Evolutionary conservation across 2,329 filamentous ascomycete species (phyloP).

Genomic region (Cladosporium oxysporum): DNA sequence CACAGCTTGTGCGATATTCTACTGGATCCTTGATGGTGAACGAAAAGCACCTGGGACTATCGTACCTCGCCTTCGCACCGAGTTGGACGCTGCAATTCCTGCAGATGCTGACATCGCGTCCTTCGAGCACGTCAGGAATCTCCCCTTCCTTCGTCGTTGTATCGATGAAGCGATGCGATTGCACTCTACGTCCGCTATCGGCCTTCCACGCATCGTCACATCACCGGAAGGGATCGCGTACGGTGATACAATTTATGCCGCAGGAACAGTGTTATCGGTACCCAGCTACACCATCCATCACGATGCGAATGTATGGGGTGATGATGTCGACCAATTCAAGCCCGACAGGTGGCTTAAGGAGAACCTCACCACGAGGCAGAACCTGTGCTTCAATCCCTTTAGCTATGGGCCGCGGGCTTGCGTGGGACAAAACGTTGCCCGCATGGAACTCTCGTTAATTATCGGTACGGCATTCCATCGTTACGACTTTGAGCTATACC

Average conservation of each 20-base stretch:
- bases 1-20: slow-evolving; percentile 32
- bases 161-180: slow-evolving; percentile 37
- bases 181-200: slow-evolving; percentile 35
- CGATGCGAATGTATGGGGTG: slow-evolving; percentile 42
- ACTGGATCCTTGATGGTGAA: slow-evolving; percentile 30
- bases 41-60: slow-evolving; percentile 32
- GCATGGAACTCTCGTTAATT: slow-evolving; percentile 45
- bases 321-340: slow-evolving; percentile 42
- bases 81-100: slow-evolving; percentile 33
- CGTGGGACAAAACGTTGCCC: slow-evolving; percentile 45
- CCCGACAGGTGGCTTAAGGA: slow-evolving; percentile 43
- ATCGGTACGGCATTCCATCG: slow-evolving; percentile 40
- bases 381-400: slow-evolving; percentile 44
- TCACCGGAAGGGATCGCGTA: slow-evolving; percentile 32
- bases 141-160: slow-evolving; percentile 35
- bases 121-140: slow-evolving; percentile 30
- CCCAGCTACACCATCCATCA: slow-evolving; percentile 46
- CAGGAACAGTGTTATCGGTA: slow-evolving; percentile 41
- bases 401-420: slow-evolving; percentile 46
- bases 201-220: slow-evolving; percentile 30
- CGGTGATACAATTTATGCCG: slow-evolving; percentile 26
- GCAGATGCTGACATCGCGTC: slow-evolving; percentile 24
- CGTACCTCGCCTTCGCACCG: slow-evolving; percentile 30
- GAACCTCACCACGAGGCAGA: slow-evolving; percentile 38
- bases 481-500: slow-evolving; percentile 39